phyloP scores from a whole-genome alignment of 2,329 filamentous ascomycete species.

The Pseudovirgaria hyperparasitica region DNA sequence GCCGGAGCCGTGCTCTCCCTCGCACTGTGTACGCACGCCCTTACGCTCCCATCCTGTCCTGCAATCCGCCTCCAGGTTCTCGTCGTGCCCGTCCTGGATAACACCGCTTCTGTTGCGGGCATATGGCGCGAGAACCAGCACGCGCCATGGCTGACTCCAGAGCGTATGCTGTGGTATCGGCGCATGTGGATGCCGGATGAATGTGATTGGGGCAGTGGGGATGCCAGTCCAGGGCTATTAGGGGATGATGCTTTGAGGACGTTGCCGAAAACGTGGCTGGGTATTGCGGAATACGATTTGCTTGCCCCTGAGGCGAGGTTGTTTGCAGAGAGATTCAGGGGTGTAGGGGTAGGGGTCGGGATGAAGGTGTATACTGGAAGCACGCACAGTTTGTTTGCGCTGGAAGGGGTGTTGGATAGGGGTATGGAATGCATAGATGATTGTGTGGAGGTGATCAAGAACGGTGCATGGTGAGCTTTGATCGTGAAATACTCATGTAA shows the following conservation, averaged over 20 bases:
- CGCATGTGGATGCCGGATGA: conserved; percentile 18
- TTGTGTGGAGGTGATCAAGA: conserved; percentile 3
- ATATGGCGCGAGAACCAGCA: conserved; percentile 7
- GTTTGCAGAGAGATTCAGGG: conserved; percentile 15
- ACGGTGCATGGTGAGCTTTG: too few relatives aligned
- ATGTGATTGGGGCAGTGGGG: conserved; percentile 13
- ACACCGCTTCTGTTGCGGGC: conserved; percentile 14
- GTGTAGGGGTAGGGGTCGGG: conserved; percentile 6
- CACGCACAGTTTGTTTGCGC: conserved; percentile 4
- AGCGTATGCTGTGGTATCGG: conserved; percentile 26
- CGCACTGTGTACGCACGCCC: conserved; percentile 6
- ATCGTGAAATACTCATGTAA: too few relatives aligned
- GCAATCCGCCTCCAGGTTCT: conserved; percentile 7
- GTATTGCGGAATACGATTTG: conserved; percentile 20
- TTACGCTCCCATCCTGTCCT: conserved; percentile 2
- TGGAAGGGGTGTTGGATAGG: conserved; percentile 4
- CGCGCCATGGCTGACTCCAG: conserved; percentile 21
- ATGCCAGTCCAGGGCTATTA: conserved; percentile 17
- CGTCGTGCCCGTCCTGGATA: conserved; percentile 24
- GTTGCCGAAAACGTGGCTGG: conserved; percentile 20
- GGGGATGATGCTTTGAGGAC: conserved; percentile 10
- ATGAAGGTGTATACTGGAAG: conserved; percentile 4
- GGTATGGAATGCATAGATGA: conserved; percentile 3
- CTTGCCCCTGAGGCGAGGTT: conserved; percentile 18
- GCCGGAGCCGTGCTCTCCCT: conserved; percentile 11